These are phyloP conservation scores for Neopestalotiopsis sp. DNA, from an alignment of 2,329 filamentous ascomycete genomes.

Conservation along the genomic window DNA sequence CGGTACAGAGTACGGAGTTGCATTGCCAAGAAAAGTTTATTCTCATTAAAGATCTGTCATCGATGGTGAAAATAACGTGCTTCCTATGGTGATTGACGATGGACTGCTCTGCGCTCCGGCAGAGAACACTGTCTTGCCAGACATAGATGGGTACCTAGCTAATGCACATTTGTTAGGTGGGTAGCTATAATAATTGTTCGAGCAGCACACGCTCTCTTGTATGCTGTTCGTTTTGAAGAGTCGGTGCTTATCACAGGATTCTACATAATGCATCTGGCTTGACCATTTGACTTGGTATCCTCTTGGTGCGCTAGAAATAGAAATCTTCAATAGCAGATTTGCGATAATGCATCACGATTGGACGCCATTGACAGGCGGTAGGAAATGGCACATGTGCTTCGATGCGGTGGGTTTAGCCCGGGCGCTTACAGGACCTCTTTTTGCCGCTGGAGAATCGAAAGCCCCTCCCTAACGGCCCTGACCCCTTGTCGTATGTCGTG, in stretches of 20 bases:
- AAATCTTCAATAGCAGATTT: neutral
- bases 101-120: too few relatives aligned
- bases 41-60: constrained; percentile 1
- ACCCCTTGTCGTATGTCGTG: too few relatives aligned
- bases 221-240: too few relatives aligned
- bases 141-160: too few relatives aligned
- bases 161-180: too few relatives aligned
- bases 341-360: neutral
- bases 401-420: neutral
- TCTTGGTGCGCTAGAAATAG: neutral
- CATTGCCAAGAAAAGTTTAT: constrained; percentile 12
- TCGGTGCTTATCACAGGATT: too few relatives aligned
- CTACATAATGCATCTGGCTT: too few relatives aligned
- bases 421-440: neutral
- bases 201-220: too few relatives aligned
- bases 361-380: neutral
- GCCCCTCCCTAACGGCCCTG: neutral
- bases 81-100: too few relatives aligned
- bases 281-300: neutral
- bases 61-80: neutral
- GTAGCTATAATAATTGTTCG: too few relatives aligned
- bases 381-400: neutral
- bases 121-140: too few relatives aligned
- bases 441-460: neutral
- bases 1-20: neutral